phyloP scores from a whole-genome alignment of 768 basidiomycete genomes.

The Clathrus columnatus region DNA sequence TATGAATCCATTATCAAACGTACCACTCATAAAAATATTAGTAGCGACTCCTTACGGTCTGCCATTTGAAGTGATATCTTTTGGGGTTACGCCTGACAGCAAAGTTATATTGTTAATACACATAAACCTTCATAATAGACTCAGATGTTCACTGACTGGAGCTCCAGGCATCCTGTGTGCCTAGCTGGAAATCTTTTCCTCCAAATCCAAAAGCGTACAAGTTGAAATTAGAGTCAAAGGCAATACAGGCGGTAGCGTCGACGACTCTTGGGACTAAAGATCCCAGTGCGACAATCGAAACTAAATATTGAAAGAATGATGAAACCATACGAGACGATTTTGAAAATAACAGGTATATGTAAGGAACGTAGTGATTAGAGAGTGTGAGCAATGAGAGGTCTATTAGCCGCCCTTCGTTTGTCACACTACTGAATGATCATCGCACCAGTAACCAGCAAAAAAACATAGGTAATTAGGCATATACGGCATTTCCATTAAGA shows the following conservation, averaged over 20 bases:
- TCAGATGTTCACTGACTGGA: slow-evolving; percentile 29
- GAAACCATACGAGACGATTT: no score
- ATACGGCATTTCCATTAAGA: no score
- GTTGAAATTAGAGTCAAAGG: slow-evolving; percentile 76
- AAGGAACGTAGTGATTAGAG: not conserved
- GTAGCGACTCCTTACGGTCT: slow-evolving; percentile 53
- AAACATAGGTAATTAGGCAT: no score
- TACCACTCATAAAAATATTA: not conserved
- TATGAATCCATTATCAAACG: not conserved
- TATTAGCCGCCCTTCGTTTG: no score
- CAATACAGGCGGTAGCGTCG: slow-evolving; percentile 47
- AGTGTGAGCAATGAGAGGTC: not conserved
- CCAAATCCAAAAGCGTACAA: slow-evolving; percentile 79
- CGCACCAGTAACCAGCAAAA: no score
- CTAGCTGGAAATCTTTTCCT: slow-evolving; percentile 78
- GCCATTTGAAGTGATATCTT: slow-evolving; percentile 64
- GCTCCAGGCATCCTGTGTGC: slow-evolving; percentile 60
- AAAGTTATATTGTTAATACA: not conserved
- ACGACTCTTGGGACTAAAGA: not conserved
- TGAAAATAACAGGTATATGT: no score
- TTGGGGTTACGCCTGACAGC: slow-evolving; percentile 38
- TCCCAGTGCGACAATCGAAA: not conserved
- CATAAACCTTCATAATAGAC: not conserved
- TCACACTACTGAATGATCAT: no score
- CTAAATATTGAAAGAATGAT: not conserved